A percentile compares a stretch with the other conserved stretches of the same genome.
These are phyloP conservation scores for Sordariomycetes sp. DNA, from an alignment of 2,329 filamentous ascomycete species.

Conservation along the genomic window DNA sequence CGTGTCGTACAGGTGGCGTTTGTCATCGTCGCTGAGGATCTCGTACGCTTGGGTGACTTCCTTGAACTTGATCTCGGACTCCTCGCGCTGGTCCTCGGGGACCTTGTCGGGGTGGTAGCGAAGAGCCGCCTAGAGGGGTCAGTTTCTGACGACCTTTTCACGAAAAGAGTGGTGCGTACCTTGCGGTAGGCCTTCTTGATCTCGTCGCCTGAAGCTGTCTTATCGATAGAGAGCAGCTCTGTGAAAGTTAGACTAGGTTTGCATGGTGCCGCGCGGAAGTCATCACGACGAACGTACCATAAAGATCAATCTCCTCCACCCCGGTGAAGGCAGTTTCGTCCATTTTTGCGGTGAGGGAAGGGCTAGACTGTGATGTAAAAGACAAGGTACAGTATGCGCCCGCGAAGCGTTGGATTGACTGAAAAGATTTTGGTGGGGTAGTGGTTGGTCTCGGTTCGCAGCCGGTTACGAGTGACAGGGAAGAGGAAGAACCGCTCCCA, in stretches of 20 bases:
- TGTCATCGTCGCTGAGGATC: conserved; percentile 92
- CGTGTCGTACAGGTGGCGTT: conserved; percentile 82
- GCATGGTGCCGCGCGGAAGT: background rate
- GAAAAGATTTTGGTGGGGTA: conserved; percentile 1
- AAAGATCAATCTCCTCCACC: conserved; percentile 47
- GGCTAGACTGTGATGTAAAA: background rate
- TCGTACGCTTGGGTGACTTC: conserved; percentile 90
- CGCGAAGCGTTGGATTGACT: background rate
- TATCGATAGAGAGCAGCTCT: conserved; percentile 75
- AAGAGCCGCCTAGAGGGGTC: conserved; percentile 80
- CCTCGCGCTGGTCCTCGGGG: conserved; percentile 71
- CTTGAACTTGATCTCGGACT: conserved; percentile 90
- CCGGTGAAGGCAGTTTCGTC: conserved; percentile 10
- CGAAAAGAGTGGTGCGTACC: conserved; percentile 36
- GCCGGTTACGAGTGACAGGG: too few relatives aligned
- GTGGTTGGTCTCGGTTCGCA: too few relatives aligned
- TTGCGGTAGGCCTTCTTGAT: conserved; percentile 97
- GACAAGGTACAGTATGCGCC: background rate
- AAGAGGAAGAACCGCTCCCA: too few relatives aligned
- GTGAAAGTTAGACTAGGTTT: conserved; percentile 9
- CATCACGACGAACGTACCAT: conserved; percentile 39
- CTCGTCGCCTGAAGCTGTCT: conserved; percentile 63
- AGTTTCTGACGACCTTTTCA: background rate
- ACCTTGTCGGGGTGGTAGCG: conserved; percentile 95
- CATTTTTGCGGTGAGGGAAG: conserved; percentile 8